Evolutionary conservation across 2,329 filamentous ascomycete species (phyloP).

Genomic region (Fusarium sp.): DNA sequence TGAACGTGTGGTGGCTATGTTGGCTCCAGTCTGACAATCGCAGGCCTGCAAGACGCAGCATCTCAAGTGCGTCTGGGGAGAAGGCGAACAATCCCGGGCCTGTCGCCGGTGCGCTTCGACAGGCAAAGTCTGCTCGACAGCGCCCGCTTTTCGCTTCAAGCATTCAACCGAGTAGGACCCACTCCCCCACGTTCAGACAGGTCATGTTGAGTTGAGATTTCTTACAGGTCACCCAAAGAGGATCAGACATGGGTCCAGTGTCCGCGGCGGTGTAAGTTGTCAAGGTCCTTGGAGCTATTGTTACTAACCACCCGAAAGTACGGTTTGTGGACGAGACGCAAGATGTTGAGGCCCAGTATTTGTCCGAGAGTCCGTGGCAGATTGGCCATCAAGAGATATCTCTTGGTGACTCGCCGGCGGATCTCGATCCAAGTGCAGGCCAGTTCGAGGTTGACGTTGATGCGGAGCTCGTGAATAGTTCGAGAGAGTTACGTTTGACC

Average conservation of each 20-base stretch:
- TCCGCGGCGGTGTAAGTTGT: conserved; percentile 19
- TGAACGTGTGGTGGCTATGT: background rate
- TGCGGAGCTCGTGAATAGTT: background rate
- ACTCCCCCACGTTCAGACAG: background rate
- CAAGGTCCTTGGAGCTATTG: background rate
- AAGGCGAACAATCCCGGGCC: background rate
- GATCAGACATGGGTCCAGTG: conserved; percentile 30
- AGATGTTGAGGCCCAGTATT: conserved; percentile 29
- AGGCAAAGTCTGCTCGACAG: conserved; percentile 2
- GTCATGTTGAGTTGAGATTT: background rate
- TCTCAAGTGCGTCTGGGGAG: conserved; percentile 12
- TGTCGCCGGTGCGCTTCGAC: conserved; percentile 11
- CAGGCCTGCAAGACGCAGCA: conserved; percentile 9
- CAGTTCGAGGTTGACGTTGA: background rate
- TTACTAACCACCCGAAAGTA: conserved; percentile 4
- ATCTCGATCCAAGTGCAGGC: background rate
- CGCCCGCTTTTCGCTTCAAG: conserved; percentile 11
- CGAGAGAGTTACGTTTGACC: background rate
- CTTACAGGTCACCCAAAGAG: background rate
- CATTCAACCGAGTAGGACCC: conserved; percentile 6
- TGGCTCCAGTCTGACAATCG: background rate
- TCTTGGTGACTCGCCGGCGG: background rate
- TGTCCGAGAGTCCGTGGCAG: background rate
- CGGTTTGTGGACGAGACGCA: conserved; percentile 31
- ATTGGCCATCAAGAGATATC: background rate